Conservation (phyloP, 2,329 filamentous ascomycete species). For the Phialocephala subalpina region DNA sequence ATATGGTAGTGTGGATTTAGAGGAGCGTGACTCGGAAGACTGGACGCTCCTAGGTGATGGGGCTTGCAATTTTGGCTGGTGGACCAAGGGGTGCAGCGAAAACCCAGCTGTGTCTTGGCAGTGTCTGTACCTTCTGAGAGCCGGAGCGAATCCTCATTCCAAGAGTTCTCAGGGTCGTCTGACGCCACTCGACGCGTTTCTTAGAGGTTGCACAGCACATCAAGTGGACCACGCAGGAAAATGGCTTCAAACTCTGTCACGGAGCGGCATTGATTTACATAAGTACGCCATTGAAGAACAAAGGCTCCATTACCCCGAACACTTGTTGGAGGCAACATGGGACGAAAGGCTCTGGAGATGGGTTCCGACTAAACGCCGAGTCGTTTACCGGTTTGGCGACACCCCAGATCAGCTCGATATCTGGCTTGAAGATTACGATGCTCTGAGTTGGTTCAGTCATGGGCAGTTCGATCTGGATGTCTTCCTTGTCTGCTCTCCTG, state of each 20-base stretch:
- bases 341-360: conserved; percentile 25
- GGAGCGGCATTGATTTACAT: conserved; percentile 21
- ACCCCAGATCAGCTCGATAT: conserved; percentile 17
- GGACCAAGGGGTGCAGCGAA: conserved; percentile 11
- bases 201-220: conserved; percentile 24
- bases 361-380: conserved; percentile 23
- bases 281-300: conserved; percentile 18
- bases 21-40: conserved; percentile 23
- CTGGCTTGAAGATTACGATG: conserved; percentile 31
- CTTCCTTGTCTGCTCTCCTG: conserved; percentile 7
- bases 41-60: conserved; percentile 26
- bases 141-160: conserved; percentile 21
- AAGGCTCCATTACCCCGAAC: conserved; percentile 8
- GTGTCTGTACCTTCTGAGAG: conserved; percentile 21
- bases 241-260: conserved; percentile 19
- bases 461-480: conserved; percentile 24
- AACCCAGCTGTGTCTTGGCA: conserved; percentile 22
- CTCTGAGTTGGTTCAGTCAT: conserved; percentile 26
- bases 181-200: conserved; percentile 25
- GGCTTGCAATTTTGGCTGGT: conserved; percentile 28
- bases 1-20: conserved; percentile 18
- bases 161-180: conserved; percentile 13
- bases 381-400: conserved; percentile 21
- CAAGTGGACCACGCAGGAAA: conserved; percentile 20
- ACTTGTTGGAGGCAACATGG: conserved; percentile 21